Percentiles rank a stretch among this genome's conserved stretches.
phyloP scores from a whole-genome alignment of 768 basidiomycete genomes.

The Termitomyces sp. region DNA sequence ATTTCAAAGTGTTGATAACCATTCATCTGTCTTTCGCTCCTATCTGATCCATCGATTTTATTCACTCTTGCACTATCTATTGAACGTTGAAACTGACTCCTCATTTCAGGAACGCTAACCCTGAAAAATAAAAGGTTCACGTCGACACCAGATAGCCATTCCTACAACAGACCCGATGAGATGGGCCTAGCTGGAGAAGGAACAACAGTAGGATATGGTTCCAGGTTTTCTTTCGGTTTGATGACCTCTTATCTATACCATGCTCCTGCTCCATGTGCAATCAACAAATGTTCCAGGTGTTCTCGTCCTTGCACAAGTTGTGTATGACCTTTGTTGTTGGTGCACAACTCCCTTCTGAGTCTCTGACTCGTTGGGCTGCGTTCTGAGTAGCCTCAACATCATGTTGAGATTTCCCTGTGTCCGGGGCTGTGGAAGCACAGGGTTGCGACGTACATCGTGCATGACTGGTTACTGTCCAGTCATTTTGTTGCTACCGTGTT shows the following conservation, averaged over 20 bases:
- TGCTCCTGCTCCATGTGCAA: conserved; percentile 11
- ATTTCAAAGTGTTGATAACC: conserved; percentile 73
- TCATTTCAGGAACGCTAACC: conserved; percentile 55
- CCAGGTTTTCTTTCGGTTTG: background rate
- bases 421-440: background rate
- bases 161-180: background rate
- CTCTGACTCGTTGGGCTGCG: conserved; percentile 4
- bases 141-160: background rate
- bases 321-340: background rate
- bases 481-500: background rate
- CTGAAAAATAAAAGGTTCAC: conserved; percentile 47
- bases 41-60: conserved; percentile 73
- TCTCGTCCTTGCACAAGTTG: conserved; percentile 8
- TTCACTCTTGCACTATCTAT: conserved; percentile 8
- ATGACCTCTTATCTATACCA: conserved; percentile 2
- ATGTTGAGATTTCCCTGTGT: conserved; percentile 1
- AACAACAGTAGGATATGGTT: background rate
- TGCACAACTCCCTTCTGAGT: conserved; percentile 6
- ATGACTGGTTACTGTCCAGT: background rate
- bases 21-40: conserved; percentile 99
- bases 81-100: conserved; percentile 18
- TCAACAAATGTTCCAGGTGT: conserved; percentile 15
- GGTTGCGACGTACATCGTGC: background rate
- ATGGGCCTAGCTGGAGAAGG: background rate
- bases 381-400: conserved; percentile 8